Evolutionary conservation across 352 stramenopile genomes (phyloP).

Genomic region (Phytophthora crassamura): DNA sequence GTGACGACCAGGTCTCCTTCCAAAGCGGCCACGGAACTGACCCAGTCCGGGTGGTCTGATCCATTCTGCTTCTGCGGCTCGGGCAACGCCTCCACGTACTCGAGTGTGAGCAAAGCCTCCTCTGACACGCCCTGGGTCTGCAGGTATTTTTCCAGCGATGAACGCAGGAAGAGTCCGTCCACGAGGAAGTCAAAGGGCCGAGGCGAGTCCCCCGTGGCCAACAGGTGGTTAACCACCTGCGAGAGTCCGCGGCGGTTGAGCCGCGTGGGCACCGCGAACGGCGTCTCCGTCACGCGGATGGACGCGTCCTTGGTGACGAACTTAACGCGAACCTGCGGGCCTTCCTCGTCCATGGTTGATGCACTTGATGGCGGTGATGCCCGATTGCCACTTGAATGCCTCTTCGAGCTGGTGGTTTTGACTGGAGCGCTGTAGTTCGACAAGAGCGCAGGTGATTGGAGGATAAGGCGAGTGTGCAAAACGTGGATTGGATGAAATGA

Average conservation of each 20-base stretch:
- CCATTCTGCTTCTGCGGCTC: constrained; percentile 73
- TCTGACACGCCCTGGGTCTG: constrained; percentile 68
- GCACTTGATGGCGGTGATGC: constrained; percentile 1
- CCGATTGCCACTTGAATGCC: constrained; percentile 27
- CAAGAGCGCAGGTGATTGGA: constrained; percentile 9
- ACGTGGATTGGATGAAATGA: neutral
- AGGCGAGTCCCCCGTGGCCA: constrained; percentile 52
- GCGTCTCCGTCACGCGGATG: constrained; percentile 90
- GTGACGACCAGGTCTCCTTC: constrained; percentile 67
- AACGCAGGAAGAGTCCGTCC: constrained; percentile 77
- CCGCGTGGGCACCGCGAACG: constrained; percentile 85
- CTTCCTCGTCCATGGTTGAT: constrained; percentile 46
- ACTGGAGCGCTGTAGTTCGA: constrained; percentile 26
- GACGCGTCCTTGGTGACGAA: constrained; percentile 90
- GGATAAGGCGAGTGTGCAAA: neutral
- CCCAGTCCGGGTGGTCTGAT: constrained; percentile 86
- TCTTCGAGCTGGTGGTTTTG: constrained; percentile 26
- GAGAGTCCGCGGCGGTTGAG: constrained; percentile 85
- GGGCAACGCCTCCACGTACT: constrained; percentile 88
- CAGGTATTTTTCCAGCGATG: constrained; percentile 83
- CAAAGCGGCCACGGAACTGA: constrained; percentile 70
- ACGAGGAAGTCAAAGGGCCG: constrained; percentile 90
- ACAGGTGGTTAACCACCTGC: constrained; percentile 91
- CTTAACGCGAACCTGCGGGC: constrained; percentile 80
- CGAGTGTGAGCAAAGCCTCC: constrained; percentile 86